Conservation (phyloP, 2,329 filamentous ascomycete species). For the Bipolaris cookei region DNA sequence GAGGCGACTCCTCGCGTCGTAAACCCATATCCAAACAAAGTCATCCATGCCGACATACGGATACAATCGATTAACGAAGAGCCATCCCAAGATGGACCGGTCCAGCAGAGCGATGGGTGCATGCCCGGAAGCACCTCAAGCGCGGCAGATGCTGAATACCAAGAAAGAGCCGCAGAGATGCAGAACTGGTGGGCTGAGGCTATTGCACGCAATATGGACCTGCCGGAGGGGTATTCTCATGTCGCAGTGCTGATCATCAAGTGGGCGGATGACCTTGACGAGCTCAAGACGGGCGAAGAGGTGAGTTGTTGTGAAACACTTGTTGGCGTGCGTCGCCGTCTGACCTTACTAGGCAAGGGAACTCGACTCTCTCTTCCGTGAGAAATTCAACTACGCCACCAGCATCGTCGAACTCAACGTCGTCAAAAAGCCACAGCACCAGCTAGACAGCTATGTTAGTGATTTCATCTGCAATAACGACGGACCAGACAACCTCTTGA, state of each 20-base stretch:
- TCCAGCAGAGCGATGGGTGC: conserved; percentile 3
- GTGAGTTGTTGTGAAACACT: conserved; percentile 6
- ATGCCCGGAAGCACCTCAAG: background rate
- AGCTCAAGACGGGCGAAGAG: conserved; percentile 44
- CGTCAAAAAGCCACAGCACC: conserved; percentile 42
- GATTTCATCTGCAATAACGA: conserved; percentile 39
- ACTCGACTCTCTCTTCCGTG: conserved; percentile 36
- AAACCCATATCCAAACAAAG: conserved; percentile 26
- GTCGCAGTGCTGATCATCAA: conserved; percentile 48
- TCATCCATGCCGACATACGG: conserved; percentile 36
- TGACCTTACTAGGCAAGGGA: conserved; percentile 35
- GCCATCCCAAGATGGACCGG: background rate
- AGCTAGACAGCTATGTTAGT: conserved; percentile 38
- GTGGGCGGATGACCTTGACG: conserved; percentile 45
- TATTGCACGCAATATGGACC: conserved; percentile 32
- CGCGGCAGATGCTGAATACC: background rate
- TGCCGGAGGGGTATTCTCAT: conserved; percentile 42
- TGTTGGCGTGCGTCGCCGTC: background rate
- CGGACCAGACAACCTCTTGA: conserved; percentile 42
- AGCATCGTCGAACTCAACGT: conserved; percentile 44
- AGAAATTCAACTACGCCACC: conserved; percentile 40
- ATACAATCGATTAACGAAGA: conserved; percentile 32
- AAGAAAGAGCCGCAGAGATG: conserved; percentile 14
- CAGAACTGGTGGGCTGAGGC: conserved; percentile 42
- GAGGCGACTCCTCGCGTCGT: conserved; percentile 22